Evolutionary conservation across 208 protist genomes (phyloP).

Genomic region (Naegleria lovaniensis): DNA sequence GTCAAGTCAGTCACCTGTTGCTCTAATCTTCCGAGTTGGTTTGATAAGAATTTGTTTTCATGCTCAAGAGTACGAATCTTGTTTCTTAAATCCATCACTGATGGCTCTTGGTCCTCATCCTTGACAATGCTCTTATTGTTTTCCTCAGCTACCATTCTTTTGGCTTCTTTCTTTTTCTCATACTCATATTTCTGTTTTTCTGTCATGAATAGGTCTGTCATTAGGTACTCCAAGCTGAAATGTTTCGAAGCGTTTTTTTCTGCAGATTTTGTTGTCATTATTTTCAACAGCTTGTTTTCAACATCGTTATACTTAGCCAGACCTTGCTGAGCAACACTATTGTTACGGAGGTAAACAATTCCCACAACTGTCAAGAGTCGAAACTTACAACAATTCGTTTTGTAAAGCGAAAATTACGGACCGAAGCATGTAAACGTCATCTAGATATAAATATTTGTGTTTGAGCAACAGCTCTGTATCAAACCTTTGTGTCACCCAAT

Average conservation of each 20-base stretch:
- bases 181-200: neutral
- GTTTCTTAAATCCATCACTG: neutral
- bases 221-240: neutral
- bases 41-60: neutral
- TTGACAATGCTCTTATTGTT: neutral
- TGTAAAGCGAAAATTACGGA: neutral
- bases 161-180: neutral
- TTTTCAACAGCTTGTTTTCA: neutral
- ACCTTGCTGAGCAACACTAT: neutral
- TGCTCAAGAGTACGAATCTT: neutral
- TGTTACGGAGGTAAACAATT: neutral
- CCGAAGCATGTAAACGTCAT: neutral
- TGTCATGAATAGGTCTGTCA: neutral
- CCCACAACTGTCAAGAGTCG: no score
- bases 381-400: slow-evolving; percentile 11
- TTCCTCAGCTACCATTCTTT: neutral
- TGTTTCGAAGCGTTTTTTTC: neutral
- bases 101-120: neutral
- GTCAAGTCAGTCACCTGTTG: neutral
- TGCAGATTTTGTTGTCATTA: neutral
- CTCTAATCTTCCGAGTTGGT: neutral
- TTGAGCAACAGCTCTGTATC: neutral
- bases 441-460: neutral
- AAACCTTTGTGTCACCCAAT: neutral
- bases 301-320: neutral